Base-by-base conservation (phyloP, 768 basidiomycete genomes). In the Termitomyces sp. region DNA sequence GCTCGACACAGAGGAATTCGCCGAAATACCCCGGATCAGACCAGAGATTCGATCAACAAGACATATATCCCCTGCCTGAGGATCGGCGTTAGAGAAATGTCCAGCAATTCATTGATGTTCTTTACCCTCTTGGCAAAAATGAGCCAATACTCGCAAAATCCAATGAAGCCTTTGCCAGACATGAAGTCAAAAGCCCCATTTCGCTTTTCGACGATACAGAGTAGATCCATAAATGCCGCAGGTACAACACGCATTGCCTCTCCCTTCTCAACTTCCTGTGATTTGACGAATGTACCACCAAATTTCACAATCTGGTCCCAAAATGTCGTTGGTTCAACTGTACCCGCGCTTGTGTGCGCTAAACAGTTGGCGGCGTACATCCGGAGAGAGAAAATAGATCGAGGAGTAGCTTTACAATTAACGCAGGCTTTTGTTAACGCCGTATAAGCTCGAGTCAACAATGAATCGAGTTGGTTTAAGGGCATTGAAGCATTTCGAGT, bases 71-170 rank as follows among this genome's bases (percentile, higher is more conserved):
- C 78, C 76, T 2, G 70, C 75, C 85, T 86, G 57, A 22, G 10
- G 11, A 55, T 10, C 35, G 53, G 44, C 5, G 40, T 50, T 24
- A 50, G 28, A 18, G 43, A 13, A 43, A 54, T 41, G 54, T 40
- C 43, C 26, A 48, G 26, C 2, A 24, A 51, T n/a, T 4, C n/a
- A 7, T 5, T 26, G 2, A 30, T 20, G 8, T 14, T 24, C 18
- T n/a, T 30, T 54, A 87, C 90, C 73, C 76, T 77, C 64, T 81
- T 82, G 0, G 90, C 88, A 61, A 90, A 81, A 20, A 71, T 73
- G 62, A 83, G 78, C 84, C 90, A 90, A 54, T 81, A 83, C 61
- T 92, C 88, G 66, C 88, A 90, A 67, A 88, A 81, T 8, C 74
- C 73, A 14, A 82, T 59, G 63, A 88, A 92, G 0, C 77, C 74